Percentiles rank a stretch among this genome's conserved stretches.
phyloP scores from a whole-genome alignment of 2,329 filamentous ascomycete genomes.

The Parascedosporium putredinis region DNA sequence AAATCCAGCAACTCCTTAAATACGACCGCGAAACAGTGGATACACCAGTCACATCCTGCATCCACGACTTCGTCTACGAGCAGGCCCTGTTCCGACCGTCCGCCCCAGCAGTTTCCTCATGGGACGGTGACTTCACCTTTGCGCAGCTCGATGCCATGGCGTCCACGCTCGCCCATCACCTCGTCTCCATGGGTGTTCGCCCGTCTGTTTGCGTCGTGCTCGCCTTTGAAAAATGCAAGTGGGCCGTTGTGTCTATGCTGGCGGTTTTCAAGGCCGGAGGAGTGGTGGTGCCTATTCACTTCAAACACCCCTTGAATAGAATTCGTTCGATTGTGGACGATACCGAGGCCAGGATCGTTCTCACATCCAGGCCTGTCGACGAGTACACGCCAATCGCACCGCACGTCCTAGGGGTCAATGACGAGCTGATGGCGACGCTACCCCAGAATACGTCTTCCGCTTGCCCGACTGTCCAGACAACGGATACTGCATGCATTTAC shows the following conservation, averaged over 20 bases:
- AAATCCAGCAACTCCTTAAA: too few species aligned
- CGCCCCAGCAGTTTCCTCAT: conserved; percentile 29
- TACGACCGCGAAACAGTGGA: too few species aligned
- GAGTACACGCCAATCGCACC: too few species aligned
- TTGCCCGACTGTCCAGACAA: too few species aligned
- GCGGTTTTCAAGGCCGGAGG: conserved; percentile 17
- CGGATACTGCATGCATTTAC: conserved; percentile 34
- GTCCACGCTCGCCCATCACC: conserved; percentile 10
- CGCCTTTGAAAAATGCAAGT: conserved; percentile 20
- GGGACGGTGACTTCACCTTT: conserved; percentile 34
- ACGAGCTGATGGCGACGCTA: too few species aligned
- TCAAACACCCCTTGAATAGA: conserved; percentile 12
- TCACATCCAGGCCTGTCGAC: too few species aligned
- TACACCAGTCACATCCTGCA: conserved; percentile 19
- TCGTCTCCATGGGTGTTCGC: conserved; percentile 15
- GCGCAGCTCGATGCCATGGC: conserved; percentile 19
- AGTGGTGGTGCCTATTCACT: conserved; percentile 15
- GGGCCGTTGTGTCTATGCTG: conserved; percentile 16
- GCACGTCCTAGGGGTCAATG: too few species aligned
- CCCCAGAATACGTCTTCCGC: too few species aligned
- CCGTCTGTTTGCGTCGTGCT: conserved; percentile 18
- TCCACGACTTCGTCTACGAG: conserved; percentile 30
- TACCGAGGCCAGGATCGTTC: conserved; percentile 10
- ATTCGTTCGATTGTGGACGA: conserved; percentile 11
- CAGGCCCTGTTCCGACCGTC: conserved; percentile 23